phyloP scores from a whole-genome alignment of 768 basidiomycete genomes.

The Xerocomellus chrysenteron region DNA sequence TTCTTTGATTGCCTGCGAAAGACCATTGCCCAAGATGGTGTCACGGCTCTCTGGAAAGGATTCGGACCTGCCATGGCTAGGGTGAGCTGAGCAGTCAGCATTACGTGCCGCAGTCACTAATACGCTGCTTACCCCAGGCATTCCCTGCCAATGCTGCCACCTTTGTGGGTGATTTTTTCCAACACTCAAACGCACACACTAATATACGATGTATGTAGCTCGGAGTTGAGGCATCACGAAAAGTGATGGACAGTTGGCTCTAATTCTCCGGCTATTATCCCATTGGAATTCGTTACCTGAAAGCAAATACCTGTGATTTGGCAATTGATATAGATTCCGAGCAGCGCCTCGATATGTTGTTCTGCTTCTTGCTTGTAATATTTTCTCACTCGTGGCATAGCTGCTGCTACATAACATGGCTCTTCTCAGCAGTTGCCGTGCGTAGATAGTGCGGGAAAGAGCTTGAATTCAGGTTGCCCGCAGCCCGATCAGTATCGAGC shows the following conservation, averaged over 20 bases:
- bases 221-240: conserved; percentile 89
- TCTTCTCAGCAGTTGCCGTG: neutral
- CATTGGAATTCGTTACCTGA: neutral
- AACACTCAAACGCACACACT: neutral
- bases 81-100: conserved; percentile 42
- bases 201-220: conserved; percentile 46
- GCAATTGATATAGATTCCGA: conserved; percentile 6
- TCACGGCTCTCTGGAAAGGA: conserved; percentile 90
- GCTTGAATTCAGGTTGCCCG: neutral
- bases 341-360: conserved; percentile 7
- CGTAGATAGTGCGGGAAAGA: neutral
- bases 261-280: conserved; percentile 18
- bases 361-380: conserved; percentile 1
- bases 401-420: neutral
- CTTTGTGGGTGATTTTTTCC: conserved; percentile 57
- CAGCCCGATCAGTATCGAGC: neutral
- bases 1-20: conserved; percentile 91
- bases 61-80: conserved; percentile 97
- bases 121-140: conserved; percentile 49
- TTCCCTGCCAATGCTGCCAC: conserved; percentile 98
- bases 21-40: conserved; percentile 86
- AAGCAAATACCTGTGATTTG: conserved; percentile 4
- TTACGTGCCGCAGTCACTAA: conserved; percentile 1
- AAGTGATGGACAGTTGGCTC: conserved; percentile 71
- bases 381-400: conserved; percentile 5